Base-by-base conservation (phyloP, 108 stramenopile species). In the Cyclotella baltica region DNA sequence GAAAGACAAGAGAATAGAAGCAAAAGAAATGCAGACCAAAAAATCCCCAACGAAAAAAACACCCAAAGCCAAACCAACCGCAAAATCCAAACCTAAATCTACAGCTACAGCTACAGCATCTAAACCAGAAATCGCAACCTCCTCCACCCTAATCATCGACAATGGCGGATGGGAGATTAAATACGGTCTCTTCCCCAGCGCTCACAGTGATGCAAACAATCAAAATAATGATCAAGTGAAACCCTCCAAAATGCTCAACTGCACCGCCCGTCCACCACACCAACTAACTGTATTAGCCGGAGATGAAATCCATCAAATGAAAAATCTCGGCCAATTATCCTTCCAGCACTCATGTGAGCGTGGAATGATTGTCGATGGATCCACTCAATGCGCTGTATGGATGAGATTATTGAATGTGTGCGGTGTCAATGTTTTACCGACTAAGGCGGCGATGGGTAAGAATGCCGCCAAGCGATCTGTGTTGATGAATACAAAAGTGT, bases 111-210 rank as follows among this genome's bases (percentile, higher is more conserved):
- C 35, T n/a, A 15, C 73, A 38, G 51, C 67, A 19, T 8, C 30
- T 25, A 30, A 46, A 16, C 48, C 28, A 13, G 20, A 25, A 57
- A 4, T 48, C 30, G 50, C 65, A 31, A 62, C 71, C 35, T 48
- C 65, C 16, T 70, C 81, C 30, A 22, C 57, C 4, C 73, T 70
- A 25, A 75, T 94, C 35, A 85, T 94, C n/a, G 93, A 94, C 82
- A 94, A 92, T 75, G 93, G 93, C 23, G 93, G 93, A 15, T 86
- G 88, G 80, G 87, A 81, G 28, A 62, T 94, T 53, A 94, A 94
- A 71, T 92, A 88, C 67, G 93, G 93, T 11, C 67, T 88, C 61
- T 9, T 76, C 30, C 63, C 50, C 59, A 27, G 77, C 61, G 23
- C 55, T n/a, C n/a, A n/a, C n/a, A n/a, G n/a, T n/a, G n/a, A n/a